These are phyloP conservation scores for Gossypium davidsonii DNA, from an alignment of 441 rosid species.

Conservation along the genomic window DNA sequence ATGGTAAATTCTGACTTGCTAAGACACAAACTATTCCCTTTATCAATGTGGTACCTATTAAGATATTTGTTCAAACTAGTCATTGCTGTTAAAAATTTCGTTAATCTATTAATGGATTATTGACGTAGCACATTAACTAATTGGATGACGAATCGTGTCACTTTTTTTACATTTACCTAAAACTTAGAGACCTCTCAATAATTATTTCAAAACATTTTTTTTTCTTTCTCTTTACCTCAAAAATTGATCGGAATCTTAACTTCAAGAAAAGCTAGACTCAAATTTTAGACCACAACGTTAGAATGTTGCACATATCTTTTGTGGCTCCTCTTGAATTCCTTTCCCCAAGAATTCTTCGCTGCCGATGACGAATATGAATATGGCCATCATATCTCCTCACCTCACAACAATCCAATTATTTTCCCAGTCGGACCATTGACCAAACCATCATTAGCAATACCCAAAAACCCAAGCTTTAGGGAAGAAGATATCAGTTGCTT, in stretches of 20 bases:
- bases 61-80: too few relatives aligned
- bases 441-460: conserved; percentile 8
- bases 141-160: too few relatives aligned
- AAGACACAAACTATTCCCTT: too few relatives aligned
- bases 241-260: conserved; percentile 42
- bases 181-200: too few relatives aligned
- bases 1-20: too few relatives aligned
- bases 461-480: conserved; percentile 52
- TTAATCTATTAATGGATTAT: too few relatives aligned
- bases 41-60: too few relatives aligned
- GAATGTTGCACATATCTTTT: conserved; percentile 37
- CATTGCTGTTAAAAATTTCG: too few relatives aligned
- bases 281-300: conserved; percentile 62
- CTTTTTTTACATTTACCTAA: too few relatives aligned
- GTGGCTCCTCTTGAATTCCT: conserved; percentile 37
- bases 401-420: conserved; percentile 21
- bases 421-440: conserved; percentile 42
- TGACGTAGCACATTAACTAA: too few relatives aligned
- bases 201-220: too few relatives aligned
- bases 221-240: too few relatives aligned
- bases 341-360: conserved; percentile 25
- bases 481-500: conserved; percentile 58
- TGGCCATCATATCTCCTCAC: neutral
- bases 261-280: conserved; percentile 50
- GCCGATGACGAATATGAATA: neutral